Evolutionary conservation across 2,329 filamentous ascomycete genomes (phyloP), one percentile per base, ranked within the genome.

Genomic region (Colletotrichum brevisporum): DNA sequence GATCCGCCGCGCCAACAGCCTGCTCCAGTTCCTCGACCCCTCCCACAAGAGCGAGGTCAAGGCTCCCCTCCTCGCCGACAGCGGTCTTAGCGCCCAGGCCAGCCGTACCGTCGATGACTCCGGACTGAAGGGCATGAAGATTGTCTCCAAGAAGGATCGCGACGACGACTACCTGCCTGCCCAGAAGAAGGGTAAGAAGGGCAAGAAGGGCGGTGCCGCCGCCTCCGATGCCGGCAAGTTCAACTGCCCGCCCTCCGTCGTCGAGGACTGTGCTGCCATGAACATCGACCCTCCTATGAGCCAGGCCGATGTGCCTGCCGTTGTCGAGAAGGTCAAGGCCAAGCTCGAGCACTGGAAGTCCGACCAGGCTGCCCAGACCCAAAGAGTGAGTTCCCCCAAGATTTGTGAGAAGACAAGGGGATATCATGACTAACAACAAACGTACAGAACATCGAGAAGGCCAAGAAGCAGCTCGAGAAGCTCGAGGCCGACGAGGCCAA

Each of bases 11-110:
- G 93, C 94, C 71, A 93, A 96, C 83, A 92, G 91, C 78, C 87
- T 99, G 53, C 93, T 98, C 75, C 91, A 91, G 74, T 95, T 95
- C 87, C 95, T 98, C 74, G 95, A 98, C 80, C 95, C 95, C 2
- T 88, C 84, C 16, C 82, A 85, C 39, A 81, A 83, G 78, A 85
- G 87, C 45, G 15, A n/a, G 78, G 93, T 92, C 82, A 93, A 92
- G 84, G 88, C 81, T 39, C 88, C 85, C 69, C 88, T 88, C 71
- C 85, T 86, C 81, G 90, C 84, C 53, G 86, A 90, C 73, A 91
- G 91, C 79, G 91, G 92, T 77, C 92, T 97, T 78, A 90, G 91
- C 63, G 94, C 95, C 62, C 87, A 92, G 74, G 89, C 93, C 61
- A 90, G 91, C 78, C 92, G 96, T 77, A 97, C 91, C 71, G 92